Evolutionary conservation across 768 basidiomycete genomes (phyloP).

Genomic region (Dioszegia aurantiaca): DNA sequence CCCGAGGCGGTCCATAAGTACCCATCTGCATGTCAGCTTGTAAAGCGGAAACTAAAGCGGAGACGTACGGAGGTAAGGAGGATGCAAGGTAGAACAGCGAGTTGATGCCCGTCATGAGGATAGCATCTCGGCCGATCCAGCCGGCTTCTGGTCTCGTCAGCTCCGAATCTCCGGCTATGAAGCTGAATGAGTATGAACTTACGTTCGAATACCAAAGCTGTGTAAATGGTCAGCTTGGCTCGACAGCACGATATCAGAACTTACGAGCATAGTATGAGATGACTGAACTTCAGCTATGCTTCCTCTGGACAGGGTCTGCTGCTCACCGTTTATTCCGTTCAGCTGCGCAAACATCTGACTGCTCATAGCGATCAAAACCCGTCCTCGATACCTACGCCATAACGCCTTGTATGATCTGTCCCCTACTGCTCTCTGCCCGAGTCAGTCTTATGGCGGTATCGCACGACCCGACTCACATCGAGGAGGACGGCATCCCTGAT

Average conservation of each 20-base stretch:
- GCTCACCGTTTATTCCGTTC: constrained; percentile 54
- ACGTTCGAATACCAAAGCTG: constrained; percentile 83
- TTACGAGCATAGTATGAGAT: constrained; percentile 92
- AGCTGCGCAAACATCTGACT: constrained; percentile 94
- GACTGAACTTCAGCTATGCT: constrained; percentile 56
- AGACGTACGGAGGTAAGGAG: constrained; percentile 73
- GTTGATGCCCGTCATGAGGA: constrained; percentile 95
- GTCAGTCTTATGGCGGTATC: constrained; percentile 10
- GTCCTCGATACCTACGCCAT: constrained; percentile 81
- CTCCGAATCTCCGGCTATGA: constrained; percentile 5
- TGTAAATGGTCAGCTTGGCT: background rate
- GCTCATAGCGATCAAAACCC: constrained; percentile 89
- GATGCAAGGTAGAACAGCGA: constrained; percentile 62
- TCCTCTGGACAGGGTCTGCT: background rate
- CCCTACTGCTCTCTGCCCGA: constrained; percentile 69
- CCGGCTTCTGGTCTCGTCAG: constrained; percentile 68
- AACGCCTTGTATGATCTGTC: constrained; percentile 72
- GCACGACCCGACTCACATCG: constrained; percentile 44
- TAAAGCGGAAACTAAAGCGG: constrained; percentile 11
- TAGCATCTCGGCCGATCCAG: constrained; percentile 88
- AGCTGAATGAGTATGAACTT: constrained; percentile 27
- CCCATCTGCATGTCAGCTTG: constrained; percentile 65
- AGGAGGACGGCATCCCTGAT: constrained; percentile 65
- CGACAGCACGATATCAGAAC: constrained; percentile 40
- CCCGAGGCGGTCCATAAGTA: constrained; percentile 87